A percentile compares a stretch with the other conserved stretches of the same genome.
These are phyloP conservation scores for Nothophaeocryptopus gaeumannii DNA, from an alignment of 2,329 filamentous ascomycete species.

Conservation along the genomic window DNA sequence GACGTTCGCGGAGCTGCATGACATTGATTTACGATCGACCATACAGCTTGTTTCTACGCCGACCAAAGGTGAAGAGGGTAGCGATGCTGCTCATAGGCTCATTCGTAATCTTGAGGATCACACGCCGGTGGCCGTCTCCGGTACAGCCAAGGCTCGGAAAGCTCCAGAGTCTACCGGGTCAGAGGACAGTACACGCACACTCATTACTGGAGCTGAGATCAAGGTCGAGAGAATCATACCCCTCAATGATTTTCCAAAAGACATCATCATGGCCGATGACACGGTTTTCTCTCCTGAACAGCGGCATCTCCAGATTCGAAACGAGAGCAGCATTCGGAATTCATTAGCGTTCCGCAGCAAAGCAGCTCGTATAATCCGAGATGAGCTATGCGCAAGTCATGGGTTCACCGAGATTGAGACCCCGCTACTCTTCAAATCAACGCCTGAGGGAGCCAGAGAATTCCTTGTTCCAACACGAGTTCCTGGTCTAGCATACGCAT, in stretches of 20 bases:
- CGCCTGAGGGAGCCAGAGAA: conserved; percentile 89
- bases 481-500: conserved; percentile 75
- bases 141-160: conserved; percentile 46
- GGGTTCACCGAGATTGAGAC: conserved; percentile 82
- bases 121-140: conserved; percentile 55
- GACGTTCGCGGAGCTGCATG: conserved; percentile 63
- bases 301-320: conserved; percentile 82
- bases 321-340: conserved; percentile 62
- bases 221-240: conserved; percentile 60
- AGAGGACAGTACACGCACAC: not conserved
- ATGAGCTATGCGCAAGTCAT: conserved; percentile 52
- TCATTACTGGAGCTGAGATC: conserved; percentile 39
- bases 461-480: conserved; percentile 86
- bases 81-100: conserved; percentile 25
- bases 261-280: conserved; percentile 72
- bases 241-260: conserved; percentile 70
- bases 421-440: conserved; percentile 93
- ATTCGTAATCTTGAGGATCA: conserved; percentile 34
- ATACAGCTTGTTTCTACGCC: conserved; percentile 35
- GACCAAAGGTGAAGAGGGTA: conserved; percentile 27
- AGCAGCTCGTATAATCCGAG: conserved; percentile 54
- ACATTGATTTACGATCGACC: conserved; percentile 42
- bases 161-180: conserved; percentile 30
- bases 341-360: conserved; percentile 69
- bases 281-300: conserved; percentile 71